Percentiles rank a stretch among this genome's conserved stretches.
phyloP scores from a whole-genome alignment of 1,284 basidiomycete species.

The Inonotus obliquus region DNA sequence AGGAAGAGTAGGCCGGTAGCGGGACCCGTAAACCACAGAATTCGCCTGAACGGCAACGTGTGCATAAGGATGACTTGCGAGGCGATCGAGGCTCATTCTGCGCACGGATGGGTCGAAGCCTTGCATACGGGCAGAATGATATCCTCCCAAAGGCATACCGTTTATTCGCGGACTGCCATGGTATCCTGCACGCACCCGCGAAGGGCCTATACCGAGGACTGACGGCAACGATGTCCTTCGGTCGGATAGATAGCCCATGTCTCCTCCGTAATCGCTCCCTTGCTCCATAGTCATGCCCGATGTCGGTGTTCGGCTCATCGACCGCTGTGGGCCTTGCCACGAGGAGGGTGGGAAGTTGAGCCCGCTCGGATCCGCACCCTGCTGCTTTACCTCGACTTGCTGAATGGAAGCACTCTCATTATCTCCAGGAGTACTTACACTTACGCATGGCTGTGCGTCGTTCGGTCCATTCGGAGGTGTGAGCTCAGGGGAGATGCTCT shows the following conservation, averaged over 20 bases:
- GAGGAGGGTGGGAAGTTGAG: slow-evolving; percentile 1
- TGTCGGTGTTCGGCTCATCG: slow-evolving; percentile 16
- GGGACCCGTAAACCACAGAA: slow-evolving; percentile 38
- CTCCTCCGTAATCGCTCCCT: neutral
- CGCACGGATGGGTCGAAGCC: slow-evolving; percentile 31
- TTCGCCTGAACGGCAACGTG: slow-evolving; percentile 53
- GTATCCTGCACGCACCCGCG: slow-evolving; percentile 3
- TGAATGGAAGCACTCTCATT: slow-evolving; percentile 13
- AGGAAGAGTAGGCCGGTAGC: slow-evolving; percentile 28
- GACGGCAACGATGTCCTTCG: slow-evolving; percentile 18
- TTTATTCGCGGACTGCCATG: neutral
- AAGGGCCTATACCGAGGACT: slow-evolving; percentile 7
- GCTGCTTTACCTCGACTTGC: slow-evolving; percentile 30
- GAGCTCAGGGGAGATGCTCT: slow-evolving; percentile 34
- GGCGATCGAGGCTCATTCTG: slow-evolving; percentile 57
- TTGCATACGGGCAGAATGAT: neutral
- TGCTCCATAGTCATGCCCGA: neutral
- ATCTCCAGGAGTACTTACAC: slow-evolving; percentile 2
- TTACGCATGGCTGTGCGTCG: slow-evolving; percentile 25
- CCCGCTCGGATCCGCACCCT: neutral
- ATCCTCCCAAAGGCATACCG: neutral
- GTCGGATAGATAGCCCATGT: neutral
- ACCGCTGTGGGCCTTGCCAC: slow-evolving; percentile 5
- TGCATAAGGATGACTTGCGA: slow-evolving; percentile 60
- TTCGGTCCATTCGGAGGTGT: slow-evolving; percentile 31